These are phyloP conservation scores for sunflower (Helianthus annuus) DNA, from an alignment of 129 eudicot species.

Conservation along the genomic window HanXRQr2.0-SUNRISE NC_035444.2:8469357-8469856, in stretches of 20 bases:
- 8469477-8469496: constrained; percentile 44
- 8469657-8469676: neutral
- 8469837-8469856: neutral
- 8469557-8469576: constrained; percentile 62
- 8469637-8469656: constrained; percentile 52
- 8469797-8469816: neutral
- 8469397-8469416: constrained; percentile 38
- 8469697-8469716: neutral
- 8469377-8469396: neutral
- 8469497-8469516: constrained; percentile 52
- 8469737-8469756: neutral
- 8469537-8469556: constrained; percentile 48
- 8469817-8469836: neutral
- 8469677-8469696: neutral
- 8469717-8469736: neutral
- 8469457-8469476: constrained; percentile 46
- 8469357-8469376: neutral
- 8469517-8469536: constrained; percentile 71
- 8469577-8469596: constrained; percentile 45
- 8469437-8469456: constrained; percentile 58
- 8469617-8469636: constrained; percentile 45
- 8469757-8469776: no score
- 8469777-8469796: neutral
- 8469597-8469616: constrained; percentile 39
- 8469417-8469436: constrained; percentile 61